Evolutionary conservation across 495 filamentous ascomycete species (phyloP), one percentile per base, ranked within the genome.

Genomic region (Aspergillus sparsus): DNA sequence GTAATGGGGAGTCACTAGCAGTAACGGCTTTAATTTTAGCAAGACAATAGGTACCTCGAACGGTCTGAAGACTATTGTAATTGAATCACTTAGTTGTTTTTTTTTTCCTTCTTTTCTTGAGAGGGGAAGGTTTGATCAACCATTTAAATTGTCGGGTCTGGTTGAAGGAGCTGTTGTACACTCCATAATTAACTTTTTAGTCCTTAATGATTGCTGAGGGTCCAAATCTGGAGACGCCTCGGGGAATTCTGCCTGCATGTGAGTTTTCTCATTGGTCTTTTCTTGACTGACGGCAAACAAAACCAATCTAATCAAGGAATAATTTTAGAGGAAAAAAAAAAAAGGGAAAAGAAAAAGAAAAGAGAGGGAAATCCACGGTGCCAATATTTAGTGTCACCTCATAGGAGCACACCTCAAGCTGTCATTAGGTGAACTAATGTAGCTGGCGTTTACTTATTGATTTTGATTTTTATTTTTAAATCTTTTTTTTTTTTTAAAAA

Each of bases 231-330:
- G 49, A 58, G 55, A 45, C 57, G 53, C 37, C 15, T 57, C 53
- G 59, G 59, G 59, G 42, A 62, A 57, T 57, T 57, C 49, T 39
- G 12, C 37, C 7, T 18, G 50, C 58, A 54, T 49, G 41, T 49
- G 58, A 54, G 58, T 41, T 49, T 33, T 54, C 16, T 33, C 33
- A 60, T 60, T 54, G 50, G 58, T 34, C 15, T 18, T 49, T 18
- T 18, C 50, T 39, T 27, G 3, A 27, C 49, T 6, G 16, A 7
- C 27, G 10, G 15, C 42, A 41, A 60, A 49, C 42, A 53, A 31
- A 31, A 10, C 53, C 53, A 56, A 56, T 27, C 21, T 27, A 27
- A 27, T 46, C 8, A 16, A 42, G 21, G 44, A 16, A 21, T 31
- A 56, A 56, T 46, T 27, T 3, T 27, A 1, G n/a, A n/a, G n/a